Evolutionary conservation across 2,329 filamentous ascomycete species (phyloP), one percentile per base, ranked within the genome.

Genomic region (Leptographium galeiforme): DNA sequence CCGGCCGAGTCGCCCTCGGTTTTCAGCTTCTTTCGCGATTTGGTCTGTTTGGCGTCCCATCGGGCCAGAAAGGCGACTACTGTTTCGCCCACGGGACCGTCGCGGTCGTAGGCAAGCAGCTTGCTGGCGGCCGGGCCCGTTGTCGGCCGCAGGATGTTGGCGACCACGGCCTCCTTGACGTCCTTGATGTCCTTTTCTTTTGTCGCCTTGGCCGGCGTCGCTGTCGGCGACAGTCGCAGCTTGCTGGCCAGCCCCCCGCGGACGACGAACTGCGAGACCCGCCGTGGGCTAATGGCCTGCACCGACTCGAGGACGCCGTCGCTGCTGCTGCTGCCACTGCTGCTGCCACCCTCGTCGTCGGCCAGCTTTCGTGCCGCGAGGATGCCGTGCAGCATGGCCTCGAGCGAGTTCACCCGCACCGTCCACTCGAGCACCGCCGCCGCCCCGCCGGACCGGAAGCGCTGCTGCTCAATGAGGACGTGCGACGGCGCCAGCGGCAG

Each of bases 351-450:
- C 34, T 70, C 70, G 18, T 62, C 57, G 1, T 68, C 68, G 49
- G 75, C 65, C 18, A 68, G 64, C 47, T 67, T 67, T 48, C 87
- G 62, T 0, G 82, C 77, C 50, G 75, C 72, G 40, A 91, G 66
- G 13, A 82, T 74, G 10, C 84, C 84, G 71, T 89, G 85, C 0
- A 94, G 68, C 81, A 93, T 93, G 5, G 81, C 80, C 65, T 94
- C 88, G 25, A 94, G 76, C 61, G 85, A 83, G 59, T 91, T 91
- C 10, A 94, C 87, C 1, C 87, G 74, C 43, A 93, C 64, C 4
- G 87, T 91, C 88, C 88, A 94, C 67, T 94, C 87, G 56, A 82
- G 78, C 1, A 94, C 81, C 0, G 81, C 76, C 0, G 78, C 69
- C 0, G 70, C 74, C 10, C 84, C 78, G n/a, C 74, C 76, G 2